Evolutionary conservation across 1,284 basidiomycete species (phyloP).

Genomic region (Tylopilus orsonianus): DNA sequence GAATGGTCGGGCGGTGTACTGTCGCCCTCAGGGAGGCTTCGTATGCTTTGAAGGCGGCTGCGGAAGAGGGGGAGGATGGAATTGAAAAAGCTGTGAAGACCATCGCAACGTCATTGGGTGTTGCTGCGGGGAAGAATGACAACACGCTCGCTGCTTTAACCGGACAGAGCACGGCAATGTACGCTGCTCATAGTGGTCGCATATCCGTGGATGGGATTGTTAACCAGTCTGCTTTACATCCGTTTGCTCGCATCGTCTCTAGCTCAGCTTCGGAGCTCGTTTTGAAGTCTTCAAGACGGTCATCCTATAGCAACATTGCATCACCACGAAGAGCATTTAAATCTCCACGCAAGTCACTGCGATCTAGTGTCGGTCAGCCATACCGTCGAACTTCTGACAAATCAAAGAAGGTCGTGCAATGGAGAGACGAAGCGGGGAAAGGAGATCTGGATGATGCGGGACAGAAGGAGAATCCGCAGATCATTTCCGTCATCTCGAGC

Average conservation of each 20-base stretch:
- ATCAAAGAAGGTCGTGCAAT: constrained; percentile 82
- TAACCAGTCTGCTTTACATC: constrained; percentile 37
- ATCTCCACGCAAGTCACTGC: constrained; percentile 70
- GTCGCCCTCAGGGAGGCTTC: constrained; percentile 71
- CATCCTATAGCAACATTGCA: constrained; percentile 46
- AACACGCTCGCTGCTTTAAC: constrained; percentile 62
- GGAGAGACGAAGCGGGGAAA: constrained; percentile 86
- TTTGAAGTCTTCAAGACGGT: constrained; percentile 43
- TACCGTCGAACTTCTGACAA: constrained; percentile 63
- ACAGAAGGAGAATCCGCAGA: constrained; percentile 41
- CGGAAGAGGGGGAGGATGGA: constrained; percentile 44
- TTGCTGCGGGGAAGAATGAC: constrained; percentile 66
- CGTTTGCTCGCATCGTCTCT: constrained; percentile 40
- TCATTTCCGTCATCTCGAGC: constrained; percentile 41
- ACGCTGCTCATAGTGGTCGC: constrained; percentile 40
- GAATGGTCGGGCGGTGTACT: constrained; percentile 79
- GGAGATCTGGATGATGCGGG: constrained; percentile 77
- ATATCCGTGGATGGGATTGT: constrained; percentile 43
- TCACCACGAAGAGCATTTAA: constrained; percentile 46
- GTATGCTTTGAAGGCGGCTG: constrained; percentile 47
- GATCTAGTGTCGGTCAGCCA: constrained; percentile 61
- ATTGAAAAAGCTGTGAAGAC: constrained; percentile 41
- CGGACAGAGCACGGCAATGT: constrained; percentile 61
- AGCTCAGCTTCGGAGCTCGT: constrained; percentile 51
- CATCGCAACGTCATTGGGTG: constrained; percentile 51